Conservation (phyloP, 106 monocot species). For the Ottelia alismoides region DNA sequence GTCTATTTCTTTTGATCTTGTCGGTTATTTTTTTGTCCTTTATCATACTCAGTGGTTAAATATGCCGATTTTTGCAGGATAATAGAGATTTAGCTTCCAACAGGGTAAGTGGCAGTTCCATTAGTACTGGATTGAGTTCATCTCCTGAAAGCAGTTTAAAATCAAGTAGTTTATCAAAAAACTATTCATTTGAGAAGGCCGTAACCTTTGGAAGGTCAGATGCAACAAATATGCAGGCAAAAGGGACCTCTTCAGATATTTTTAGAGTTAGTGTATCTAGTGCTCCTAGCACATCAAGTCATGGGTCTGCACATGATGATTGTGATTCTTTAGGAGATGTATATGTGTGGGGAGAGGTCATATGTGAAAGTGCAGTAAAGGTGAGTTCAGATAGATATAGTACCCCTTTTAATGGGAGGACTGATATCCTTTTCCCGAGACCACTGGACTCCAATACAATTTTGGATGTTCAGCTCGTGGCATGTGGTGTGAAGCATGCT, state of each 20-base stretch:
- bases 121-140: too few species aligned
- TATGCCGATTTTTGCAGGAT: too few species aligned
- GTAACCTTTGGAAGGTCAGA: too few species aligned
- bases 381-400: conserved; percentile 21
- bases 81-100: too few species aligned
- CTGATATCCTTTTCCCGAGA: conserved; percentile 66
- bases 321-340: conserved; percentile 65
- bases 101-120: too few species aligned
- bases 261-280: conserved; percentile 77
- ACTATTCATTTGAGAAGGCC: too few species aligned
- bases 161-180: too few species aligned
- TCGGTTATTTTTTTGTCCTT: too few species aligned
- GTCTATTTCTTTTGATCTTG: too few species aligned
- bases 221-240: conserved; percentile 41
- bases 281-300: conserved; percentile 67
- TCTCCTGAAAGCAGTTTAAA: too few species aligned
- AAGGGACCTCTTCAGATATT: conserved; percentile 43
- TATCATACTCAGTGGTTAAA: too few species aligned
- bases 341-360: conserved; percentile 75
- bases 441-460: conserved; percentile 79
- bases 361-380: conserved; percentile 28
- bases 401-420: conserved; percentile 20
- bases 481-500: conserved; percentile 82
- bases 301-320: conserved; percentile 66
- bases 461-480: conserved; percentile 69